These are phyloP conservation scores for Draba incana DNA, from an alignment of 345 rosid genomes.

Conservation along the genomic window DNA sequence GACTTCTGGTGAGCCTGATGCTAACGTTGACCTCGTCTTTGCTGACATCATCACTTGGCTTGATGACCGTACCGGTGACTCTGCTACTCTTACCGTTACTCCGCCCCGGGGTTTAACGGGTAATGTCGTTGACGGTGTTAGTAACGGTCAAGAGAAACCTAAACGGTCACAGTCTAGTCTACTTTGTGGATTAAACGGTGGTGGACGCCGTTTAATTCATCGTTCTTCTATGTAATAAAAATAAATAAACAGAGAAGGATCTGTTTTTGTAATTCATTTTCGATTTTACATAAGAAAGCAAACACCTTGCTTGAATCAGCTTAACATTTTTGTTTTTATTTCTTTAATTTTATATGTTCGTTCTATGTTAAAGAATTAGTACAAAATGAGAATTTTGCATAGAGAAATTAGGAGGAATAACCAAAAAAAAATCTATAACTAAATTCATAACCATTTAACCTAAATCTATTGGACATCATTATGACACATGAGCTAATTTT, in stretches of 20 bases:
- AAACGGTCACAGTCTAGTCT: conserved; percentile 38
- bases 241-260: conserved; percentile 8
- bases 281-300: too few relatives aligned
- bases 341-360: too few relatives aligned
- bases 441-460: too few relatives aligned
- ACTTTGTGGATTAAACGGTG: conserved; percentile 60
- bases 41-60: conserved; percentile 81
- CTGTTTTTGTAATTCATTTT: background rate
- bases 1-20: conserved; percentile 85
- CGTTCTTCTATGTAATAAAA: conserved; percentile 63
- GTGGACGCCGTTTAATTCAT: conserved; percentile 56
- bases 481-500: too few relatives aligned
- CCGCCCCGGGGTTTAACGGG: conserved; percentile 32
- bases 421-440: too few relatives aligned
- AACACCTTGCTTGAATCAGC: too few relatives aligned
- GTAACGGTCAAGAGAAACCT: conserved; percentile 6
- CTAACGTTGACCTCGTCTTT: conserved; percentile 69
- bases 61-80: conserved; percentile 47
- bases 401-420: too few relatives aligned
- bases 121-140: conserved; percentile 23
- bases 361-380: too few relatives aligned
- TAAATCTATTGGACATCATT: too few relatives aligned
- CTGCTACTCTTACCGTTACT: conserved; percentile 30
- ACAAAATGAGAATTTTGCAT: too few relatives aligned
- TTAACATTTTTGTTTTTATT: too few relatives aligned